phyloP scores from a whole-genome alignment of 2,329 filamentous ascomycete species.

The Aspergillus intermedius region DNA sequence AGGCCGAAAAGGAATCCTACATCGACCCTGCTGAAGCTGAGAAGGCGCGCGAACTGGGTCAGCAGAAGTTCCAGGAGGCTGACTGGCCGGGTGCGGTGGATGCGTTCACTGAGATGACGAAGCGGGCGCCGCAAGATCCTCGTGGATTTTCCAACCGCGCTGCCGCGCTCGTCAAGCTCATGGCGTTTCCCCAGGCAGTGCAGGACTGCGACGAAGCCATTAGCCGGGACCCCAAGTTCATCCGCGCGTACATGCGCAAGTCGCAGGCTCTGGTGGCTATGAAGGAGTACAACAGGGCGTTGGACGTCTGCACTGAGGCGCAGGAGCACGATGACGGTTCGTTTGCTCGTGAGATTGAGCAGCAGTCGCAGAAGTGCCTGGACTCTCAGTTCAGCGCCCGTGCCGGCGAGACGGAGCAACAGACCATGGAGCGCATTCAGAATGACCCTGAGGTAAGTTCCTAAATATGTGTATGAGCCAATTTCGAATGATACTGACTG shows the following conservation, averaged over 20 bases:
- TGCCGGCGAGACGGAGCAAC: conserved; percentile 91
- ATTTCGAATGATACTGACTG: neutral
- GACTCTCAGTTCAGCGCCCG: conserved; percentile 82
- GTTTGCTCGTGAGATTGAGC: conserved; percentile 85
- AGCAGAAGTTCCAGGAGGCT: conserved; percentile 92
- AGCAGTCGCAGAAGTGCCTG: conserved; percentile 88
- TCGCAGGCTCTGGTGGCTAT: conserved; percentile 93
- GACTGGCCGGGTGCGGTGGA: conserved; percentile 95
- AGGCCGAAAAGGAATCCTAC: conserved; percentile 69
- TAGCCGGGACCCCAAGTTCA: conserved; percentile 84
- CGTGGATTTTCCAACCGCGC: conserved; percentile 96
- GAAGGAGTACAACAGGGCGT: conserved; percentile 93
- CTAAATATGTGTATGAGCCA: neutral
- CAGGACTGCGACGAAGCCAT: conserved; percentile 89
- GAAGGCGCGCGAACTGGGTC: conserved; percentile 88
- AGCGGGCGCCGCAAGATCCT: conserved; percentile 86
- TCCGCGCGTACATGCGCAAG: conserved; percentile 93
- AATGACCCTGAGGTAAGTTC: conserved; percentile 76
- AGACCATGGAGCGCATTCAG: conserved; percentile 86
- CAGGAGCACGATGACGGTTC: conserved; percentile 70
- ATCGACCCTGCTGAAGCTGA: conserved; percentile 88
- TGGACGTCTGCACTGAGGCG: conserved; percentile 83
- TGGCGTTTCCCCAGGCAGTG: conserved; percentile 89
- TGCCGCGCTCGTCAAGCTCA: conserved; percentile 91
- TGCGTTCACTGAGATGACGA: conserved; percentile 93